Evolutionary conservation across 169 alveolate genomes (phyloP).

Genomic region (Plasmodium gaboni): DNA sequence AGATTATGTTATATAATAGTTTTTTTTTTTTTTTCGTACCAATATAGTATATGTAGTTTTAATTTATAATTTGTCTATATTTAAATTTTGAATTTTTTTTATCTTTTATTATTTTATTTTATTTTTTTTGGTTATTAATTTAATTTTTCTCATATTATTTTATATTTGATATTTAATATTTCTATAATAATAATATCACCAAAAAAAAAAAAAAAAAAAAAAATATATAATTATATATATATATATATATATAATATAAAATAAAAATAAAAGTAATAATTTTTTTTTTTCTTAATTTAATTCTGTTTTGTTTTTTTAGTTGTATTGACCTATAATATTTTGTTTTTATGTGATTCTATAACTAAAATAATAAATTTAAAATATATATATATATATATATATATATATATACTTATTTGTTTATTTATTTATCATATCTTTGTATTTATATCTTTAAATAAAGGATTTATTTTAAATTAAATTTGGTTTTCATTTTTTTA

Average conservation of each 20-base stretch:
- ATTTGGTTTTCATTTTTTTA: background rate
- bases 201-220: background rate
- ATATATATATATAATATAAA: too few species aligned
- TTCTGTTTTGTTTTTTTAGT: conserved; percentile 1
- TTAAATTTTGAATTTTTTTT: conserved; percentile 47
- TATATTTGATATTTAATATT: conserved; percentile 29
- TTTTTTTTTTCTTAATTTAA: background rate
- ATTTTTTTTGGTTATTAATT: conserved; percentile 1
- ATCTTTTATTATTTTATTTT: background rate
- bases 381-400: background rate
- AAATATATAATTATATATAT: background rate
- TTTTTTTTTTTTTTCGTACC: background rate
- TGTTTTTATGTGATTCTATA: background rate
- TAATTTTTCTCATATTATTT: conserved; percentile 17
- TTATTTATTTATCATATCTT: background rate
- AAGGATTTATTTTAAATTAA: conserved; percentile 1
- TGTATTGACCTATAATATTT: background rate
- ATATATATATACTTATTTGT: background rate
- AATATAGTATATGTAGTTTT: background rate
- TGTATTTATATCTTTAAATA: too few species aligned
- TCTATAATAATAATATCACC: background rate
- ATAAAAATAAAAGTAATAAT: background rate
- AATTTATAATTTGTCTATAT: conserved; percentile 10
- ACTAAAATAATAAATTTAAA: background rate
- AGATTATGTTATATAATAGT: background rate